Conservation (phyloP, 179 eudicot genomes). For the Spinacia oleracea region DNA sequence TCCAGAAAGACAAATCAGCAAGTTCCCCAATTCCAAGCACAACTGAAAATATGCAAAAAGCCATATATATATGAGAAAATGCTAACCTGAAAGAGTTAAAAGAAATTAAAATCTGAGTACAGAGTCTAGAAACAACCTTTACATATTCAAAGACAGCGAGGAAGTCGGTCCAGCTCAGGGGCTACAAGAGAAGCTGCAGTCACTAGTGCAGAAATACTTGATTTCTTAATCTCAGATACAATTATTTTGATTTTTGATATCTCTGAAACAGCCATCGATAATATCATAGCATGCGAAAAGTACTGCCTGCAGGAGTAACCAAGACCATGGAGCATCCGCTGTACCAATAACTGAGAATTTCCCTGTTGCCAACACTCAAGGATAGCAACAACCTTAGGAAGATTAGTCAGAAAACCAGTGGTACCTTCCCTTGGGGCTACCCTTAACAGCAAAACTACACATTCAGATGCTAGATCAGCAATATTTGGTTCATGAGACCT, state of each 20-base stretch:
- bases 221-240: constrained; percentile 50
- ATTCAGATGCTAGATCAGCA: constrained; percentile 78
- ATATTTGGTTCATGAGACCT: constrained; percentile 40
- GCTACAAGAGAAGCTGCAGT: constrained; percentile 60
- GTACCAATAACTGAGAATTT: constrained; percentile 41
- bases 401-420: constrained; percentile 67
- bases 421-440: constrained; percentile 85
- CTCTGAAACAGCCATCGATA: constrained; percentile 59
- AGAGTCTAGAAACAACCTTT: not conserved
- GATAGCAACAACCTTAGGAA: constrained; percentile 50
- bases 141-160: constrained; percentile 47
- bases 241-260: constrained; percentile 50
- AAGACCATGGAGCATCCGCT: constrained; percentile 68
- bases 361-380: constrained; percentile 49
- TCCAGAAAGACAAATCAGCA: not conserved
- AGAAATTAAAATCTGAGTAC: not conserved
- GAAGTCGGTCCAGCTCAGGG: constrained; percentile 65
- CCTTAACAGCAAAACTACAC: constrained; percentile 64
- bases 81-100: not conserved
- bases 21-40: not conserved
- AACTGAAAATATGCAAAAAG: not conserved
- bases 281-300: constrained; percentile 73
- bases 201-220: constrained; percentile 38
- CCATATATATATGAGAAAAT: not conserved
- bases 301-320: constrained; percentile 74